Evolutionary conservation across 495 filamentous ascomycete species (phyloP), one percentile per base, ranked within the genome.

Genomic region (Margaritispora aquatica): DNA sequence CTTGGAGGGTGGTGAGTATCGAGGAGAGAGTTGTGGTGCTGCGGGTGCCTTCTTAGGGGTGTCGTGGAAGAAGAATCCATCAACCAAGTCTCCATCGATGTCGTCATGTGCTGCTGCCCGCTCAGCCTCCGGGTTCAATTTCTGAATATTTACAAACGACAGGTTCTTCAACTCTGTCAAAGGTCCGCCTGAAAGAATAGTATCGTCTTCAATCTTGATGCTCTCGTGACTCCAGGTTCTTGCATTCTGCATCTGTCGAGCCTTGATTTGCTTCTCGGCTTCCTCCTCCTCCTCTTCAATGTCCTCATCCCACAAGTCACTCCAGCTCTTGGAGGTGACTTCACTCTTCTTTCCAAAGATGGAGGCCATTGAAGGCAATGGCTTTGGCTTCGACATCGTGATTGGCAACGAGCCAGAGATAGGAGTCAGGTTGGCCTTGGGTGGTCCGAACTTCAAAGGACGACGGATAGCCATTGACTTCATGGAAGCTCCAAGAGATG

Each of bases 291-390:
- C 86, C 63, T 88, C 85, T 26, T 78, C 81, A 53, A 60, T 63
- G 54, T 96, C 92, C 71, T 96, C 92, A 57, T 96, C 92, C 86
- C 89, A 97, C 63, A 97, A 78, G 73, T 97, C 92, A 65, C 90
- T 94, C 92, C 92, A 97, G 78, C 92, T 97, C 84, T 97, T 96
- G 26, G 92, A 94, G 11, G 92, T 88, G 20, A 81, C 74, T 2
- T 87, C 82, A 62, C 81, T 81, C 68, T 88, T 83, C 69, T 84
- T 86, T 24, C 88, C 88, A 68, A 94, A 93, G 21, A 93, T 81
- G 62, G 86, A 80, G 2, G 89, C 84, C 75, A 95, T 81, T 26
- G 83, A 83, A 2, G 85, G 81, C 51, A 84, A 73, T 34, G 78
- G 80, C 57, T 83, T 84, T 3, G 72, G 71, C 64, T 81, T 80